Evolutionary conservation across 2,329 filamentous ascomycete genomes (phyloP).

Genomic region (Aspergillus eucalypticola): DNA sequence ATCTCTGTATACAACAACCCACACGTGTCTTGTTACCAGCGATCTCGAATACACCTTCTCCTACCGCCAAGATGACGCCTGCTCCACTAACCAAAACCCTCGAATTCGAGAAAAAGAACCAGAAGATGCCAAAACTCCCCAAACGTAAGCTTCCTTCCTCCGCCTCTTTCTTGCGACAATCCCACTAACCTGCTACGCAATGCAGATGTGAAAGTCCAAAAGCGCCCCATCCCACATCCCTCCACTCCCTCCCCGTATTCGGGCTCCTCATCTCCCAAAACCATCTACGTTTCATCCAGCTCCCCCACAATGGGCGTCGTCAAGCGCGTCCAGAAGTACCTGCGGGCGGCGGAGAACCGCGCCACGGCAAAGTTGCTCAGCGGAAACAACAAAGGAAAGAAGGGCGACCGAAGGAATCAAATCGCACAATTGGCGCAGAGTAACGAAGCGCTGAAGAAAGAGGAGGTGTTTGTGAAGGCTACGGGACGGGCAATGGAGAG

Average conservation of each 20-base stretch:
- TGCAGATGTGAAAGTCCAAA: conserved; percentile 51
- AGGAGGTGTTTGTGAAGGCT: conserved; percentile 60
- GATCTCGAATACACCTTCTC: neutral
- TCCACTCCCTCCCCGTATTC: conserved; percentile 57
- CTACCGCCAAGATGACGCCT: neutral
- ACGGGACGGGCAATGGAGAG: conserved; percentile 61
- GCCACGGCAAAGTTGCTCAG: conserved; percentile 46
- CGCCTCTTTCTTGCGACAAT: neutral
- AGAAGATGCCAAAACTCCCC: conserved; percentile 37
- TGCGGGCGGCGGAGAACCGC: conserved; percentile 55
- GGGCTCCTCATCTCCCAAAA: conserved; percentile 51
- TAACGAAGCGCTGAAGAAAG: conserved; percentile 39
- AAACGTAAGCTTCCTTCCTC: conserved; percentile 29
- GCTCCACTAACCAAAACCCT: conserved; percentile 16
- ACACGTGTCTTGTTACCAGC: neutral
- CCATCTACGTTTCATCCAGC: conserved; percentile 57
- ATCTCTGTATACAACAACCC: neutral
- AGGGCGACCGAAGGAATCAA: conserved; percentile 27
- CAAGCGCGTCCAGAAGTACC: conserved; percentile 60
- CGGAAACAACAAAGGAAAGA: conserved; percentile 27
- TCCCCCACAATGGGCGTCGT: conserved; percentile 60
- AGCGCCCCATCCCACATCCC: conserved; percentile 61
- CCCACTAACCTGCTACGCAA: conserved; percentile 21
- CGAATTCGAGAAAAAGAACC: conserved; percentile 43
- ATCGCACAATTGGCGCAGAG: conserved; percentile 34